Conservation (phyloP, 441 rosid genomes). For the Adansonia rubrostipa region DNA sequence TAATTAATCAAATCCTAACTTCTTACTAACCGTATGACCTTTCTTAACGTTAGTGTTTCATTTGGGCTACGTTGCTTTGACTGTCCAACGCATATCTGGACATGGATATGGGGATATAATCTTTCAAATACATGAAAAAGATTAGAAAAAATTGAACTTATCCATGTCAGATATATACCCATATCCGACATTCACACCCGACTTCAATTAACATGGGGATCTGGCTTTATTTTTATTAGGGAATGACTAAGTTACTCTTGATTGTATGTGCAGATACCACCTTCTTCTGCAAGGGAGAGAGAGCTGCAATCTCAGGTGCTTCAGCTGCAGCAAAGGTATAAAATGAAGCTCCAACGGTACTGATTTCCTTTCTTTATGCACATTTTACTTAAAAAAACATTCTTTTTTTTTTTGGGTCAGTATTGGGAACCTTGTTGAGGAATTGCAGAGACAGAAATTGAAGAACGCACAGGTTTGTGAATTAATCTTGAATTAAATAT, state of each 20-base stretch:
- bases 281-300: constrained; percentile 63
- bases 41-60: not conserved
- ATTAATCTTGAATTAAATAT: constrained; percentile 8
- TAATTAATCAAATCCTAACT: constrained; percentile 29
- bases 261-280: constrained; percentile 51
- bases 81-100: too few species aligned
- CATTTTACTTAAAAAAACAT: constrained; percentile 22
- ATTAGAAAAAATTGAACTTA: too few species aligned
- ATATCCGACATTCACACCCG: too few species aligned
- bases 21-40: not conserved
- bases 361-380: constrained; percentile 13
- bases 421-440: constrained; percentile 63
- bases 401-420: constrained; percentile 40
- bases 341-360: constrained; percentile 17
- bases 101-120: too few species aligned
- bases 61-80: too few species aligned
- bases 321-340: constrained; percentile 79
- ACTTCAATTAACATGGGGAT: too few species aligned
- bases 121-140: too few species aligned
- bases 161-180: not conserved
- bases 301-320: constrained; percentile 74
- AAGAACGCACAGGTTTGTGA: constrained; percentile 75
- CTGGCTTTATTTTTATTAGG: not conserved
- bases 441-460: constrained; percentile 71
- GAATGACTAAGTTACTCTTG: constrained; percentile 18